Base-by-base conservation (phyloP, 2,329 filamentous ascomycete species). In the Diaporthe vaccinii region DNA sequence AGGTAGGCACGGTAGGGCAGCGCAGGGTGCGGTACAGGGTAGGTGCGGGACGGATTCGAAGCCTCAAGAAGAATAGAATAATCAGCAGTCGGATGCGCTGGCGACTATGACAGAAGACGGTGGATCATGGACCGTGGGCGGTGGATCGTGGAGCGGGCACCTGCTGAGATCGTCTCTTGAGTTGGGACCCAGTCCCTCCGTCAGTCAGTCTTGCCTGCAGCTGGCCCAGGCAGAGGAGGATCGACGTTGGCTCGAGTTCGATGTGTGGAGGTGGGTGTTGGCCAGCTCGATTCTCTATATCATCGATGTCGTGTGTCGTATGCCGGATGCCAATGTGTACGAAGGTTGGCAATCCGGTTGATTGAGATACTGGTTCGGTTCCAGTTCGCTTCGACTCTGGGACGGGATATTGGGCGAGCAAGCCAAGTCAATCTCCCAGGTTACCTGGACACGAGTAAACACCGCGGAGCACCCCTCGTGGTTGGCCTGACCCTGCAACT, bases 81-180 rank as follows among this genome's bases (percentile, higher is more conserved):
- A 69, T 69, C 49, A 69, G 49, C 49, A 69, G 65, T 41, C 65
- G 65, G 65, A 69, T 69, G 65, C 65, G 65, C 65, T 69, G 65
- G 65, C 65, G 65, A 69, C 34, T 53, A 65, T 73, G 71, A 73
- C 71, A 73, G 71, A 73, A 65, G 71, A 69, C 10, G 22, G 65
- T 69, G 65, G 65, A 55, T 55, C 65, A 69, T 53, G 65, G 65
- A 39, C 46, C 65, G 49, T 69, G 49, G 49, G 65, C 65, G n/a
- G 65, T 69, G 65, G 65, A 73, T 67, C 58, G 46, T 73, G 71
- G 71, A 73, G 71, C 71, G 71, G 71, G 59, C 70, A 65, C 70
- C 70, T 14, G 58, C 49, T 61, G 55, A 61, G 70, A 72, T 61
- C 22, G 70, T 31, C 49, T 59, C 41, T 72, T 12, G 51, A 58